Base-by-base conservation (phyloP, 495 filamentous ascomycete genomes). In the Neurospora sp. region DNA sequence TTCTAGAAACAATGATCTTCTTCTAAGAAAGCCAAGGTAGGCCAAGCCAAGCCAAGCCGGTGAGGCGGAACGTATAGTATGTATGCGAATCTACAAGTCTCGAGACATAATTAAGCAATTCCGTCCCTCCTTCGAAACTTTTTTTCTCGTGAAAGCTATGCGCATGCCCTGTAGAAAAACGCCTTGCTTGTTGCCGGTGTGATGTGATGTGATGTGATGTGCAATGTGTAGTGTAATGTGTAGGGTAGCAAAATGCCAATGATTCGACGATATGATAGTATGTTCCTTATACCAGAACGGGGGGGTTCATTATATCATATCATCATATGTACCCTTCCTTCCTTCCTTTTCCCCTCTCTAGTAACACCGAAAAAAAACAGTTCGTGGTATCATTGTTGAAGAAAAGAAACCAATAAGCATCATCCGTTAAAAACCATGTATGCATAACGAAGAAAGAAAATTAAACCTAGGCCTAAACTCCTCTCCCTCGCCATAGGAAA, bases 321-420 rank as follows among this genome's bases (percentile, higher is more conserved):
- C 22, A 45, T 20, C 42, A 45, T 41, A 16, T 45, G 18, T 45
- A 20, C 53, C 35, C 8, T 71, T 65, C 65, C 27, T 16, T 44
- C 53, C 14, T 38, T 72, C 53, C 31, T 20, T 41, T 35, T 44
- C 20, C 39, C 16, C 39, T 69, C 71, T 68, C 71, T 69, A 27
- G 22, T 69, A 68, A 70, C 68, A 40, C 69, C 71, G 42, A 70
- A 37, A 10, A 47, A 69, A 59, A 69, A 71, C n/a, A 72, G 27
- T 61, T 61, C 27, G 27, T 61, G 53, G 53, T 61, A 61, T 61
- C 53, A 35, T 61, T 35, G 27, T 16, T 61, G 53, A 61, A 61
- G 6, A 35, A 59, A 22, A 59, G 27, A 35, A 18, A 35, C 35
- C 35, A 35, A 35, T 69, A 71, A 69, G 7, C 68, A 53, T 22